These are phyloP conservation scores for Conticribra weissflogii DNA, from an alignment of 108 stramenopile species.

Conservation along the genomic window DNA sequence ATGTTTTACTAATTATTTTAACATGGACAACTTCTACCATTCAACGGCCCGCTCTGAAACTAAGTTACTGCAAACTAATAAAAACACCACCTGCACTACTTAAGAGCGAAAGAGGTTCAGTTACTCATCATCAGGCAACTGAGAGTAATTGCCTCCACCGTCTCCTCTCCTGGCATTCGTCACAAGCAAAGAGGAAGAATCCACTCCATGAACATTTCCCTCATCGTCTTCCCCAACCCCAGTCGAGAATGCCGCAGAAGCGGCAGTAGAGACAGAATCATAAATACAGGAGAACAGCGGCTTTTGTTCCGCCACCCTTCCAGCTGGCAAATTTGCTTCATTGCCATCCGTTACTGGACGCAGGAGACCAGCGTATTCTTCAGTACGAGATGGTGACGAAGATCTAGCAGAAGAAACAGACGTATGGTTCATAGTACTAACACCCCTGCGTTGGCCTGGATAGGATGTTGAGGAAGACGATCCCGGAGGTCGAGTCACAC, in stretches of 20 bases:
- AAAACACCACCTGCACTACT: too few species aligned
- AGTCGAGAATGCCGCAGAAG: conserved; percentile 36
- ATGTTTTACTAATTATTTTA: too few species aligned
- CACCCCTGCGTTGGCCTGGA: conserved; percentile 32
- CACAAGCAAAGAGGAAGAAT: conserved; percentile 67
- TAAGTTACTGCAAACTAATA: too few species aligned
- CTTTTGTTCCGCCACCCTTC: conserved; percentile 63
- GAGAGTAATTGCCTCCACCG: conserved; percentile 26
- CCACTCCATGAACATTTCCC: conserved; percentile 80
- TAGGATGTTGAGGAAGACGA: conserved; percentile 8
- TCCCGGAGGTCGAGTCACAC: conserved; percentile 57
- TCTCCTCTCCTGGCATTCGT: conserved; percentile 57
- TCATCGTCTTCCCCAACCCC: conserved; percentile 56
- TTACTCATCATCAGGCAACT: conserved; percentile 29
- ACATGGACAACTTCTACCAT: too few species aligned
- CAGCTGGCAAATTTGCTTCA: conserved; percentile 49
- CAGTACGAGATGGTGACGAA: conserved; percentile 9
- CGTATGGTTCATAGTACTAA: conserved; percentile 3
- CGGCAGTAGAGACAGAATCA: conserved; percentile 67
- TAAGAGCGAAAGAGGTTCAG: too few species aligned
- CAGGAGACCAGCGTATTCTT: conserved; percentile 48
- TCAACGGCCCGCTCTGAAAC: too few species aligned
- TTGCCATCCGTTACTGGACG: conserved; percentile 44
- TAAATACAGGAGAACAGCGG: conserved; percentile 81
- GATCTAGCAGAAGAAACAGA: not conserved